Base-by-base conservation (phyloP, 371 early-diverging fungal species). In the Mortierella sp. region DNA sequence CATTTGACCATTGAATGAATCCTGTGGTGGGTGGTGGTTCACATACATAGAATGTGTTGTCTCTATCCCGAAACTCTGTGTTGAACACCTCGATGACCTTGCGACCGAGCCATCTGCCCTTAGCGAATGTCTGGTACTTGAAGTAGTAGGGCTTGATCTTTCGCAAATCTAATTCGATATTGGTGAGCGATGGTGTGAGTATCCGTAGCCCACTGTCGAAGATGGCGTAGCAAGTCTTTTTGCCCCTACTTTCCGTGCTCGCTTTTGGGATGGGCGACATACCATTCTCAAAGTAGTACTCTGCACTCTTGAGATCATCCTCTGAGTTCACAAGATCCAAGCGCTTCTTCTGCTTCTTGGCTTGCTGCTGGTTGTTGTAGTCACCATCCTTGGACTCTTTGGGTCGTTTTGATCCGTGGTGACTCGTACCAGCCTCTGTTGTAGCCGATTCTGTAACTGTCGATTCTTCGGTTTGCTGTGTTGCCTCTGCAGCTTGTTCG, bases 41-140 rank as follows among this genome's bases (percentile, higher is more conserved):
- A 43, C 76, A 67, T 87, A 91, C 91, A 82, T 97, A 98, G 72
- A 96, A 96, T 4, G 81, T 72, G n/a, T 84, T 78, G 0, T 89
- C 72, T 50, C 92, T 87, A 73, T 95, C 96, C 50, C 92, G 89
- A 70, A 96, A 98, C 80, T 98, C 98, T 10, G 76, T 84, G 58
- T 78, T 63, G 63, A 96, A 96, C 14, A 94, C 86, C 23, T 94
- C 89, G n/a, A 90, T 73, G 14, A 98, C 58, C 5, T 82, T 81
- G 14, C 85, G 82, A 5, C 90, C 89, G 14, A 93, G 65, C 98
- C 98, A 97, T 14, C 98, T 87, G n/a, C 92, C 93, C 78, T 97
- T 98, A 18, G 94, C 94, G 76, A 90, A 91, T 0, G 92, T 90
- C 53, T 84, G 80, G 80, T 93, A 96, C 38, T 85, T 80, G 71